These are phyloP conservation scores for Aspergillus sp. DNA, from an alignment of 2,329 filamentous ascomycete species.

Conservation along the genomic window DNA sequence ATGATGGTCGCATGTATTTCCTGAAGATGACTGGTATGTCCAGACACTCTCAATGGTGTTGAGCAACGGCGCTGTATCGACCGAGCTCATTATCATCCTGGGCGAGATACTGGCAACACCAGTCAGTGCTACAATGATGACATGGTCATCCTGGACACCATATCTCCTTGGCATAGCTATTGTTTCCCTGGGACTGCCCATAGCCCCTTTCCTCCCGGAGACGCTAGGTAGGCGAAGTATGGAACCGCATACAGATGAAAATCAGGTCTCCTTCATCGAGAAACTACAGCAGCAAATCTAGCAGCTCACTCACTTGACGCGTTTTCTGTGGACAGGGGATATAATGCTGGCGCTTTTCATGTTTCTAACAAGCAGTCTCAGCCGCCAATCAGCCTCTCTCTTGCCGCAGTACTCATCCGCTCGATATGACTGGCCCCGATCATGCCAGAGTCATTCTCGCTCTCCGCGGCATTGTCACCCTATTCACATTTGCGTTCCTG, in stretches of 20 bases:
- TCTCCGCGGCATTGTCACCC: slow-evolving; percentile 15
- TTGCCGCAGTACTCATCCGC: slow-evolving; percentile 25
- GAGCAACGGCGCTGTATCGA: slow-evolving; percentile 16
- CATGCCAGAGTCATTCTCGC: slow-evolving; percentile 23
- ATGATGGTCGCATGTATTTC: slow-evolving; percentile 17
- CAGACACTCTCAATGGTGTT: neutral
- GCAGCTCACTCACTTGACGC: slow-evolving; percentile 16
- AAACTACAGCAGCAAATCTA: slow-evolving; percentile 5
- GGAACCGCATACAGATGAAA: neutral
- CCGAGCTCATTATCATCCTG: slow-evolving; percentile 11
- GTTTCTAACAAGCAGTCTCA: slow-evolving; percentile 17
- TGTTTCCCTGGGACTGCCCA: slow-evolving; percentile 4
- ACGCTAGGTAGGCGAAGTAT: slow-evolving; percentile 11
- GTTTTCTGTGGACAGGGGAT: slow-evolving; percentile 16
- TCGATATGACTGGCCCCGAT: slow-evolving; percentile 22
- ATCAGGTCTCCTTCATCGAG: neutral
- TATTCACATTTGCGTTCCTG: slow-evolving; percentile 16
- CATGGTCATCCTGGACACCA: slow-evolving; percentile 15
- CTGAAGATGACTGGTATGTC: neutral
- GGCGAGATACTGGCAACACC: slow-evolving; percentile 22
- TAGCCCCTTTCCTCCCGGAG: slow-evolving; percentile 16
- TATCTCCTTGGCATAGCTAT: slow-evolving; percentile 11
- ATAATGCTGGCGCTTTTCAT: slow-evolving; percentile 15
- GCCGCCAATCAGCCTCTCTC: slow-evolving; percentile 15
- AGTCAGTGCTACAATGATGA: slow-evolving; percentile 24